Conservation (phyloP, 1,284 basidiomycete species). For the Chalciporus sp. region DNA sequence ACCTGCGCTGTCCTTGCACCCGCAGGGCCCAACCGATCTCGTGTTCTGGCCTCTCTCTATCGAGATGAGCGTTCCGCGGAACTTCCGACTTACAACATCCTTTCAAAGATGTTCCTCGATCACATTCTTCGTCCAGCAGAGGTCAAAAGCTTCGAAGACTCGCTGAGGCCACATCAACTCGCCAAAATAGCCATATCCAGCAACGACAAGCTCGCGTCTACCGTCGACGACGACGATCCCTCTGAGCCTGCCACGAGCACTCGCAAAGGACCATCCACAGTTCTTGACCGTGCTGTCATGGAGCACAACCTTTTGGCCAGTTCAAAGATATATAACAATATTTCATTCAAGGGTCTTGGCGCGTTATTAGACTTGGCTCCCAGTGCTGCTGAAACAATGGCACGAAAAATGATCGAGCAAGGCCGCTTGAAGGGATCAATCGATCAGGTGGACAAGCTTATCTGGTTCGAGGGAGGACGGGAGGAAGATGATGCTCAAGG, state of each 20-base stretch:
- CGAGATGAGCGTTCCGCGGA: constrained; percentile 88
- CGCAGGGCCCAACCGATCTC: constrained; percentile 92
- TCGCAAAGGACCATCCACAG: constrained; percentile 86
- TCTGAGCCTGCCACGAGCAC: constrained; percentile 63
- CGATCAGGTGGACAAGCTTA: constrained; percentile 91
- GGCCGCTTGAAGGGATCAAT: constrained; percentile 88
- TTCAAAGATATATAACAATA: constrained; percentile 94
- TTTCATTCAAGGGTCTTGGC: constrained; percentile 88
- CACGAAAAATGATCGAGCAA: constrained; percentile 95
- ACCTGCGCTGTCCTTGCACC: constrained; percentile 97
- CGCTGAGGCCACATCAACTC: constrained; percentile 89
- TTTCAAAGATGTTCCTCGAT: constrained; percentile 97
- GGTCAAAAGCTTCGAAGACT: constrained; percentile 86
- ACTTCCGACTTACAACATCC: constrained; percentile 84
- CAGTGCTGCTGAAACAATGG: constrained; percentile 90
- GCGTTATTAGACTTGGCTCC: constrained; percentile 84
- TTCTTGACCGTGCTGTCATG: constrained; percentile 97
- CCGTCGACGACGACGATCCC: constrained; percentile 56
- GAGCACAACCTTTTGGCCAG: constrained; percentile 97
- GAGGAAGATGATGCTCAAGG: constrained; percentile 90
- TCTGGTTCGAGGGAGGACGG: constrained; percentile 83
- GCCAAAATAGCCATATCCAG: constrained; percentile 85
- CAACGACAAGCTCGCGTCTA: constrained; percentile 73
- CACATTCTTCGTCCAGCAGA: constrained; percentile 91
- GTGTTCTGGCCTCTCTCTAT: constrained; percentile 89